phyloP scores from a whole-genome alignment of 2,329 filamentous ascomycete species.

The Chaetomium sp. region DNA sequence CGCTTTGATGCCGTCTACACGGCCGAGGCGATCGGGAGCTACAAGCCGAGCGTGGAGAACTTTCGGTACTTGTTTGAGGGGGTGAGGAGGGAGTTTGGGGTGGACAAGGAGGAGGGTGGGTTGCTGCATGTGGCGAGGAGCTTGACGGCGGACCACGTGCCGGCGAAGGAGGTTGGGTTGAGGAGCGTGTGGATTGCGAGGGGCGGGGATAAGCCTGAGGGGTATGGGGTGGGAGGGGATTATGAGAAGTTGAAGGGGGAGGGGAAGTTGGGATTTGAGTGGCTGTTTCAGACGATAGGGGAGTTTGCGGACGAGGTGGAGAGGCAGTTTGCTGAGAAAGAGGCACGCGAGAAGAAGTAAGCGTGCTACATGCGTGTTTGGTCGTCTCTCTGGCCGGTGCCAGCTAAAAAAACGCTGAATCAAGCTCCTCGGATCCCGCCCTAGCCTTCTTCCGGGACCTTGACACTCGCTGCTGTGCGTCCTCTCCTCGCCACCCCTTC shows the following conservation, averaged over 20 bases:
- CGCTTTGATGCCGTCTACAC: constrained; percentile 66
- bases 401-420: constrained; percentile 7
- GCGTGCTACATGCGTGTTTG: background rate
- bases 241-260: constrained; percentile 30
- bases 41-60: constrained; percentile 67
- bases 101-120: constrained; percentile 50
- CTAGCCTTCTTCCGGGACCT: constrained; percentile 17
- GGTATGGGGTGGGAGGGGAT: constrained; percentile 32
- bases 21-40: constrained; percentile 69
- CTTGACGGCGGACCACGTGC: constrained; percentile 66
- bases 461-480: constrained; percentile 31
- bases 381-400: background rate
- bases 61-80: constrained; percentile 66
- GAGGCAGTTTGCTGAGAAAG: constrained; percentile 40
- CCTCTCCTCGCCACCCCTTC: constrained; percentile 51
- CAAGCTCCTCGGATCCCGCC: constrained; percentile 19
- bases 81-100: constrained; percentile 55
- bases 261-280: constrained; percentile 42
- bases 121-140: constrained; percentile 71
- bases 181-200: constrained; percentile 67
- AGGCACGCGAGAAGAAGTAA: background rate
- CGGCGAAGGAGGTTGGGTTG: constrained; percentile 62
- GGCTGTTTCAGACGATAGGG: constrained; percentile 44
- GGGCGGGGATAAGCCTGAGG: constrained; percentile 43
- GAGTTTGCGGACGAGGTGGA: constrained; percentile 47